A percentile compares a stretch with the other conserved stretches of the same genome.
Evolutionary conservation across 371 early-diverging fungal species (phyloP).

Genomic region (Mortierella sp.): DNA sequence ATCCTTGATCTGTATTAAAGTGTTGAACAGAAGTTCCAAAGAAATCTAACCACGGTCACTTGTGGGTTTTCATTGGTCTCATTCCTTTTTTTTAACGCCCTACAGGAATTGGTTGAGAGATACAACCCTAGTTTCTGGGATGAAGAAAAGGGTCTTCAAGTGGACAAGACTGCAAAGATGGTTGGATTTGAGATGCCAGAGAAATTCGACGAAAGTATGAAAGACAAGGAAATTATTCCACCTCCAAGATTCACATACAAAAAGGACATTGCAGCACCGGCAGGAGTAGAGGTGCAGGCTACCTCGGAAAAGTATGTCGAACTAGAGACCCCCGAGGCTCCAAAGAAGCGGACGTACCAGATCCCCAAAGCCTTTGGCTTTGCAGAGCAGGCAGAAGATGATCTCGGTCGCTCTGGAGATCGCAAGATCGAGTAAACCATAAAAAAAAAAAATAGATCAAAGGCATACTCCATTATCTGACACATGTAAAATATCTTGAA

Average conservation of each 20-base stretch:
- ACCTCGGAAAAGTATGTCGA: constrained; percentile 35
- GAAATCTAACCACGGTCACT: not conserved
- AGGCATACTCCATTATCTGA: not conserved
- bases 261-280: constrained; percentile 7
- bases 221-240: constrained; percentile 23
- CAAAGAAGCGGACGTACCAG: constrained; percentile 51
- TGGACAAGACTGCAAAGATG: constrained; percentile 53
- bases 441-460: not conserved
- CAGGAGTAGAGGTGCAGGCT: not conserved
- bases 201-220: constrained; percentile 29
- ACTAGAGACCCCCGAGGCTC: constrained; percentile 28
- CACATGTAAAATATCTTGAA: constrained; percentile 4
- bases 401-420: constrained; percentile 52
- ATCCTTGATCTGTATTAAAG: not conserved
- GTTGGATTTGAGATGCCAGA: constrained; percentile 55
- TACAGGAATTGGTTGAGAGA: constrained; percentile 51
- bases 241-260: constrained; percentile 37
- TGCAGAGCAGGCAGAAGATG: constrained; percentile 46
- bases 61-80: too few species aligned
- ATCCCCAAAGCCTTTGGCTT: constrained; percentile 57
- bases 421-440: constrained; percentile 38
- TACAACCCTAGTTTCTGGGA: constrained; percentile 55
- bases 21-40: too few species aligned
- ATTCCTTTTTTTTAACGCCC: not conserved
- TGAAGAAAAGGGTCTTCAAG: constrained; percentile 54